Evolutionary conservation across 1,139 yeast species (phyloP), one percentile per base, ranked within the genome.

Genomic region (Hansenula lynferdii): DNA sequence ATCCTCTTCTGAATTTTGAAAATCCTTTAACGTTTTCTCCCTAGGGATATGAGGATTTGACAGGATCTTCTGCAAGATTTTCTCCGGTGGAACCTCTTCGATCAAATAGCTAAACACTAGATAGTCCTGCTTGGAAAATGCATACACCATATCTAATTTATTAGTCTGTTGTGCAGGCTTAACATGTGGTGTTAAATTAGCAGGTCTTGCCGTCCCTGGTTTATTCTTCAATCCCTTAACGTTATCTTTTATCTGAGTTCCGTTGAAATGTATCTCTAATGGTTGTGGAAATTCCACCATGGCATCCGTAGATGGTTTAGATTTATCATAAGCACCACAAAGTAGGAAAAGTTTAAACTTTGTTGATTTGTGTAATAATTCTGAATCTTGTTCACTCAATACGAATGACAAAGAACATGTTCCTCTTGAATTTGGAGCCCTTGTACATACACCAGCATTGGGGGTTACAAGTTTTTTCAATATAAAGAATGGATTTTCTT

Each of bases 131-230:
- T 67, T 61, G 0, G 77, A 65, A 40, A 73, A 76, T 0, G 80
- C 76, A 52, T 80, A 82, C 1, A 70, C 65, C 30, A 82, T 50
- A 37, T 69, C 71, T 18, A 81, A 49, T 3, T 55, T 49, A 50
- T 80, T 80, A 3, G 46, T 35, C 5, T 45, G 45, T 1, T 65
- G 61, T 1, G 60, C 37, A 0, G 43, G 43, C 12, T 60, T 58
- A n/a, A 76, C 30, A 39, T 60, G 58, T 2, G 64, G 60, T 0
- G 85, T 77, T 31, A 82, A 51, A 56, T 84, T 79, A 1, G 83
- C 83, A 0, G 92, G 90, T 41, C 72, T 70, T 1, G 82, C 77
- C 0, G 89, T 75, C 1, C 86, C 86, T 0, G 69, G 67, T 42
- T 69, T 74, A 35, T 76, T 75, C 54, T 80, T 81, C 28, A 81